Evolutionary conservation across 2,329 filamentous ascomycete genomes (phyloP).

Genomic region (Monosporascus sp.): DNA sequence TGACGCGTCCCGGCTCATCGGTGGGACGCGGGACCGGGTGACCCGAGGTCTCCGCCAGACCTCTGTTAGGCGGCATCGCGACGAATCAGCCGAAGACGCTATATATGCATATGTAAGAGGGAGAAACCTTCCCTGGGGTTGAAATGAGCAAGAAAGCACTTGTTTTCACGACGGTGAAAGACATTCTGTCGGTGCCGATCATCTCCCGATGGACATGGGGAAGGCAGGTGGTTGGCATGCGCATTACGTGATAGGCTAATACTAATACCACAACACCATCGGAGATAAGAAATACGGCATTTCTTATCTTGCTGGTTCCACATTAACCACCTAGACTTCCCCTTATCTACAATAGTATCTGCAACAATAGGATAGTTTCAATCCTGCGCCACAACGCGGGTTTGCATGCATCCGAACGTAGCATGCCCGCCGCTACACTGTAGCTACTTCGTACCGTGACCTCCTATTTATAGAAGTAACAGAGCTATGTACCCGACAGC

Average conservation of each 20-base stretch:
- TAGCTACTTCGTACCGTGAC: too few species aligned
- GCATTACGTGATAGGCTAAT: background rate
- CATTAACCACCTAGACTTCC: background rate
- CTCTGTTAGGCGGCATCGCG: background rate
- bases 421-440: too few species aligned
- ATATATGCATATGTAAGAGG: background rate
- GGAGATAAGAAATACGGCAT: background rate
- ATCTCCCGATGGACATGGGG: background rate
- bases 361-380: too few species aligned
- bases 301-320: background rate
- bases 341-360: background rate
- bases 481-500: too few species aligned
- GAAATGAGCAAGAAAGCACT: too few species aligned
- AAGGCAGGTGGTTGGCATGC: background rate
- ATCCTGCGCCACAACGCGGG: too few species aligned
- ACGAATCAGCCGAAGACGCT: background rate
- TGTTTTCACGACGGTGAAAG: too few species aligned
- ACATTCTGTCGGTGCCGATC: too few species aligned
- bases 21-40: too few species aligned
- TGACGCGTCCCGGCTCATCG: slow-evolving; percentile 11
- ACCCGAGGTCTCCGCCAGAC: background rate
- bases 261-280: background rate
- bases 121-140: too few species aligned
- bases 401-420: too few species aligned
- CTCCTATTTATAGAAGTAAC: too few species aligned